Percentiles rank a stretch among this genome's conserved stretches.
Evolutionary conservation across 495 filamentous ascomycete genomes (phyloP).

Genomic region (Usnea hakonensis): DNA sequence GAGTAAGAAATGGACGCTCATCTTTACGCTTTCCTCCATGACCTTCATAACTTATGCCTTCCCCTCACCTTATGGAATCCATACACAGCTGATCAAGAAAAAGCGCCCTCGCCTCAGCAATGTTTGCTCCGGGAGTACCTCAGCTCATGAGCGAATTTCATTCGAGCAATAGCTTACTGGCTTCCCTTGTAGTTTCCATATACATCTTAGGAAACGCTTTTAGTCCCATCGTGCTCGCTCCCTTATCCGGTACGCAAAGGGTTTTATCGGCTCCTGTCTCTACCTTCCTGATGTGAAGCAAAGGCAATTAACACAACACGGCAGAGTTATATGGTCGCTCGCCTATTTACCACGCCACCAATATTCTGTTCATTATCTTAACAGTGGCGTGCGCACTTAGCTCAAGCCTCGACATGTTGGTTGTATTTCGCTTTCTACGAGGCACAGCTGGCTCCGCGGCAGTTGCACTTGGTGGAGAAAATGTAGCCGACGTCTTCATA

Average conservation of each 20-base stretch:
- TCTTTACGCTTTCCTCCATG: too few species aligned
- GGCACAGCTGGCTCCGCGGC: conserved; percentile 37
- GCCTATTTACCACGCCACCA: conserved; percentile 37
- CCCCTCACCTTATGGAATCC: too few species aligned
- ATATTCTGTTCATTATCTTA: conserved; percentile 41
- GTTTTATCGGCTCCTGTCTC: too few species aligned
- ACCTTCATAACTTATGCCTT: too few species aligned
- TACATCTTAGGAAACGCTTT: conserved; percentile 43
- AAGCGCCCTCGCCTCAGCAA: conserved; percentile 23
- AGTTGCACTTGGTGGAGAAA: conserved; percentile 43
- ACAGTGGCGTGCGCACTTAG: conserved; percentile 39
- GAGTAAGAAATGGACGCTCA: too few species aligned
- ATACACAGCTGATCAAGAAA: too few species aligned
- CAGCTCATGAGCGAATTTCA: conserved; percentile 33
- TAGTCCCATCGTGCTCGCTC: conserved; percentile 49
- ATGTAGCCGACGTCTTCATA: conserved; percentile 44
- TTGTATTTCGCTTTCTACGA: conserved; percentile 43
- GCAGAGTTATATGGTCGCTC: conserved; percentile 53
- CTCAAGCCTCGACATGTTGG: conserved; percentile 36
- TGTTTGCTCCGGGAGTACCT: conserved; percentile 37
- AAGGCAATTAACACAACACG: too few species aligned
- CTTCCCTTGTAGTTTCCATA: conserved; percentile 29
- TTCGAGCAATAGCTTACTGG: conserved; percentile 22
- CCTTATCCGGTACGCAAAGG: too few species aligned
- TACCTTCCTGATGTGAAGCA: too few species aligned